A percentile compares a stretch with the other conserved stretches of the same genome.
Evolutionary conservation across 2,329 filamentous ascomycete genomes (phyloP).

Genomic region (Acrocalymma vagum): DNA sequence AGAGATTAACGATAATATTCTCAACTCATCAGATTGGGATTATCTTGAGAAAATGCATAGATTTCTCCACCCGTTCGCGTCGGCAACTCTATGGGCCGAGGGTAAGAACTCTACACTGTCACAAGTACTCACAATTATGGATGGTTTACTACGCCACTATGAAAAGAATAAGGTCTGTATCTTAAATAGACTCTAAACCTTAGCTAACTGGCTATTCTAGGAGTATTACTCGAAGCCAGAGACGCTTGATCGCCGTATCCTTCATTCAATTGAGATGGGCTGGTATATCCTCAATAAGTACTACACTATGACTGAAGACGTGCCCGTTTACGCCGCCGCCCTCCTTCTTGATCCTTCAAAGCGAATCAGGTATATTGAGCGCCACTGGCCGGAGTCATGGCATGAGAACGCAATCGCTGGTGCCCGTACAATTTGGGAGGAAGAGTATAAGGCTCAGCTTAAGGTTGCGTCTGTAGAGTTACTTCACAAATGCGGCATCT

Average conservation of each 20-base stretch:
- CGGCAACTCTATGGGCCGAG: too few species aligned
- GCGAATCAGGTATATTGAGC: slow-evolving; percentile 5
- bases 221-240: not conserved
- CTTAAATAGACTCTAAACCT: not conserved
- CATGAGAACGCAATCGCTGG: too few species aligned
- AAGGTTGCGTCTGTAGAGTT: too few species aligned
- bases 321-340: slow-evolving; percentile 9
- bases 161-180: slow-evolving; percentile 10
- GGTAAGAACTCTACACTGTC: too few species aligned
- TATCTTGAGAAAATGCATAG: too few species aligned
- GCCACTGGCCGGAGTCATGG: too few species aligned
- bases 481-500: too few species aligned
- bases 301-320: slow-evolving; percentile 6
- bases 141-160: slow-evolving; percentile 4
- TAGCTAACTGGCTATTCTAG: slow-evolving; percentile 3
- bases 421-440: too few species aligned
- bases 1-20: slow-evolving; percentile 5
- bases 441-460: too few species aligned
- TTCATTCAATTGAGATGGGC: slow-evolving; percentile 10
- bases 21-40: too few species aligned
- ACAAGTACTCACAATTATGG: too few species aligned
- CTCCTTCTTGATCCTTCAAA: slow-evolving; percentile 9
- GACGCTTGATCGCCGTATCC: slow-evolving; percentile 6
- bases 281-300: slow-evolving; percentile 13
- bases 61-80: too few species aligned